A percentile compares a stretch with the other conserved stretches of the same genome.
phyloP scores from a whole-genome alignment of 164 flowering plant species.

The Vitis rupestris region DNA sequence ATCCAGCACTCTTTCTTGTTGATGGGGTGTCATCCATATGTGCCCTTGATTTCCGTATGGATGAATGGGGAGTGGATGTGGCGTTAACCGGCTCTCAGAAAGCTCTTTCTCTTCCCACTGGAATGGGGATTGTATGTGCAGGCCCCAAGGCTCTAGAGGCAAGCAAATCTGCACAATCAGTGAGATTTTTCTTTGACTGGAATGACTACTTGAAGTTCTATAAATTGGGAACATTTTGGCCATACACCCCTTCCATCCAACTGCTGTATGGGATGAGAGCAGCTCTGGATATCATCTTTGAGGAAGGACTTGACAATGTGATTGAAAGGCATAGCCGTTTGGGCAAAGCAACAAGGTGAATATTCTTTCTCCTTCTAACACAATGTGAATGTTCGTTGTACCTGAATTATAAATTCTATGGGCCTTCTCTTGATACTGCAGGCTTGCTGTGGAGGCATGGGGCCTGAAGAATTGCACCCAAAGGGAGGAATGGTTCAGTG shows the following conservation, averaged over 20 bases:
- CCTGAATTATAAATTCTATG: background rate
- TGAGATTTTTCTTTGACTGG: slow-evolving; percentile 96
- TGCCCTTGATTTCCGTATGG: slow-evolving; percentile 98
- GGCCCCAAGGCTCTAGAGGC: slow-evolving; percentile 95
- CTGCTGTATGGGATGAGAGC: slow-evolving; percentile 87
- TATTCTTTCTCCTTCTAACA: background rate
- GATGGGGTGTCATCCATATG: slow-evolving; percentile 98
- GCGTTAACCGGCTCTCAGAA: slow-evolving; percentile 97
- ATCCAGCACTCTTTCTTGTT: slow-evolving; percentile 89
- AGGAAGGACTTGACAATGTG: slow-evolving; percentile 96
- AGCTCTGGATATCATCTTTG: slow-evolving; percentile 89
- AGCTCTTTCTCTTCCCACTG: slow-evolving; percentile 98
- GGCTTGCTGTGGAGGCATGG: slow-evolving; percentile 98
- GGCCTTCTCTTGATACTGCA: slow-evolving; percentile 23
- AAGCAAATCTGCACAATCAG: slow-evolving; percentile 81
- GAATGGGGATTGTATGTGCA: slow-evolving; percentile 91
- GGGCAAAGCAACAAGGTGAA: slow-evolving; percentile 84
- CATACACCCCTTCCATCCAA: slow-evolving; percentile 98
- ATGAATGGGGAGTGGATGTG: slow-evolving; percentile 97
- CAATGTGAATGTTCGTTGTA: background rate
- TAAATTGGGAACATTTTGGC: slow-evolving; percentile 91
- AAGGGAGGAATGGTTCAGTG: slow-evolving; percentile 91
- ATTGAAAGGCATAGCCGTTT: slow-evolving; percentile 83
- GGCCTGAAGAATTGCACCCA: slow-evolving; percentile 95
- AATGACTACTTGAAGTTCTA: slow-evolving; percentile 93